Evolutionary conservation across 129 eudicot species (phyloP), one percentile per base, ranked within the genome.

Genomic region (Mikania micrantha): DNA sequence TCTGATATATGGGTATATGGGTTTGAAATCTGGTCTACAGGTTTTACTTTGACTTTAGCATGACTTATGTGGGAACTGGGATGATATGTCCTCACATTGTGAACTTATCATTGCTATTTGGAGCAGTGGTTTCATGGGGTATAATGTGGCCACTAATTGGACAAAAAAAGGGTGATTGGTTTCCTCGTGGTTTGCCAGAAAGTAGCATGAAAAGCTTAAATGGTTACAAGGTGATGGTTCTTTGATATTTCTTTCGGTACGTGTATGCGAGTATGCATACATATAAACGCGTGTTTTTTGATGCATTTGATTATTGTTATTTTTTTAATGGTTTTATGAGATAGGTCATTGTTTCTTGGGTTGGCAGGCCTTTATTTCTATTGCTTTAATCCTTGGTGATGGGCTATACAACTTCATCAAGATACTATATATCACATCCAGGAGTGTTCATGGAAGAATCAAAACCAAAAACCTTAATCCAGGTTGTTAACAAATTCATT

Each of bases 341-440:
- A 34, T 44, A 45, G 42, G 17, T 40, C 56, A 50, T 52, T 45
- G 42, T 53, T 78, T 53, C 39, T 73, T 79, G 69, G 48, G 47
- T 53, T 74, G 66, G 84, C 89, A 88, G 92, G 87, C 88, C 3
- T 90, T 90, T 22, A 76, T 90, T 69, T 74, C 97, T 28, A 84
- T 90, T 47, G 91, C 97, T 11, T 81, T 87, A 27, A 85, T 90
- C 53, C 76, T 87, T 20, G 95, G 97, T 17, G 97, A 90, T 45
- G 97, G 97, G 13, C 85, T 90, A 71, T 90, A 84, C 81, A 87
- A 76, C 62, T 84, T 90, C 77, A 62, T 66, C 47, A 90, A 90
- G 78, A 74, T 90, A 56, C 41, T 86, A 28, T 50, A 67, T 21
- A 49, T 87, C 78, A 90, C 95, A 54, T 66, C 82, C n/a, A 19